A percentile compares a stretch with the other conserved stretches of the same genome.
Conservation (phyloP, 2,329 filamentous ascomycete species). For the Diaporthe ilicicola region DNA sequence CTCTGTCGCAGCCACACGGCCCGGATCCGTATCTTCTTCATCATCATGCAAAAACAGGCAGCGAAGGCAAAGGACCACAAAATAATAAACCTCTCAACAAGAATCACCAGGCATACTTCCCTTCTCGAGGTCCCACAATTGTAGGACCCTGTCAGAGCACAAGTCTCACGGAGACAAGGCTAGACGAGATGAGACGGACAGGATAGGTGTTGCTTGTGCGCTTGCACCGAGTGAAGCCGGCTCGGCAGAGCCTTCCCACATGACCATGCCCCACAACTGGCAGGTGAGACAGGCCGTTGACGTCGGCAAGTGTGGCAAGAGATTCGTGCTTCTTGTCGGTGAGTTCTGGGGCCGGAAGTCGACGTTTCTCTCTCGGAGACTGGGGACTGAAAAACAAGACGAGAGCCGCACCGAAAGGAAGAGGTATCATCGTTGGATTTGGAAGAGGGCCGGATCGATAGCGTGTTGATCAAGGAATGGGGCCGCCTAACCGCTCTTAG, state of each 20-base stretch:
- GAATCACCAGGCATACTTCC: conserved; percentile 27
- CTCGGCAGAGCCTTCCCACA: not conserved
- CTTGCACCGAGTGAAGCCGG: conserved; percentile 1
- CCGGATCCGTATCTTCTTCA: conserved; percentile 5
- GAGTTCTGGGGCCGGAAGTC: conserved; percentile 9
- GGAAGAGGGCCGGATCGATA: conserved; percentile 43
- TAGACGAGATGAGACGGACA: not conserved
- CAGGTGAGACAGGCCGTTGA: not conserved
- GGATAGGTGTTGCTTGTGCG: not conserved
- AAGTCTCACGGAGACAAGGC: not conserved
- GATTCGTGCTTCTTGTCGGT: conserved; percentile 16
- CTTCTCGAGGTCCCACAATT: not conserved
- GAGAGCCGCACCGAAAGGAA: conserved; percentile 32
- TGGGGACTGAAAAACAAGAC: conserved; percentile 19
- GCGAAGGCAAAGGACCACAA: conserved; percentile 8
- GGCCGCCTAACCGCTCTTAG: conserved; percentile 48
- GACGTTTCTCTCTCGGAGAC: conserved; percentile 4
- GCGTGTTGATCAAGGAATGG: conserved; percentile 40
- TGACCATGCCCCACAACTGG: not conserved
- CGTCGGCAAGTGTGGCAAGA: not conserved
- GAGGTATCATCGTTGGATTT: conserved; percentile 43
- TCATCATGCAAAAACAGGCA: conserved; percentile 16
- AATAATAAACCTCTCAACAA: conserved; percentile 1
- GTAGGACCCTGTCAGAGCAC: not conserved
- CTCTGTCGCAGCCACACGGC: not conserved